Base-by-base conservation (phyloP, 2,329 filamentous ascomycete species). In the Ascocoryne sarcoides region DNA sequence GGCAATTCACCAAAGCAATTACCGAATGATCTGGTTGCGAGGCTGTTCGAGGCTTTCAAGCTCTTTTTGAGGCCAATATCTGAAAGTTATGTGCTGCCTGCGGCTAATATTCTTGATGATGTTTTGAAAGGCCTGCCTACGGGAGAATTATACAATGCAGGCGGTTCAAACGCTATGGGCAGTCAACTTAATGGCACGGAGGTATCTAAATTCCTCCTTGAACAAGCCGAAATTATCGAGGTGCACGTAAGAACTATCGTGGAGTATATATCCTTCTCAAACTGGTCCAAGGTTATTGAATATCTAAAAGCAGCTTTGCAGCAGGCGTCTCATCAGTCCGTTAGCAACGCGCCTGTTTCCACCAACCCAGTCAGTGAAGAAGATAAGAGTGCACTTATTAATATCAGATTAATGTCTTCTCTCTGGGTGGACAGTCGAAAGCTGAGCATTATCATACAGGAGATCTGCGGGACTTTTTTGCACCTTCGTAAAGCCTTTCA, bases 401-500 rank as follows among this genome's bases (percentile, higher is more conserved):
- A 74, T 9, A 59, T 83, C 35, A 69, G 75, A 28, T 65, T 81
- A 23, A 62, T 82, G 18, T 71, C 75, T 12, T 79, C 72, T 53
- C 73, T 79, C 49, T 82, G 76, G 75, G 72, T 81, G 15, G 77
- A 82, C 52, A 67, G 67, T 30, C 65, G 69, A 33, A 82, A 79
- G 60, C 65, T 84, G 10, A 71, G 75, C 29, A 59, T 73, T 15
- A 56, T 83, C 38, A 71, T 83, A 28, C 76, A 81, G 50, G 79
- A 84, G 59, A 65, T 83, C 28, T 79, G 76, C 56, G 76, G 76
- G 16, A 77, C 71, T 53, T 83, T 82, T 56, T 65, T 82, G 33
- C 78, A 82, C 56, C 74, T 83, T 45, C 71, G 75, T 46, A 79
- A 75, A 50, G 60, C 70, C 0, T 78, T 76, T 52, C 79, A 84